Evolutionary conservation across 352 stramenopile genomes (phyloP).

Genomic region (Globisporangium echinulatum): DNA sequence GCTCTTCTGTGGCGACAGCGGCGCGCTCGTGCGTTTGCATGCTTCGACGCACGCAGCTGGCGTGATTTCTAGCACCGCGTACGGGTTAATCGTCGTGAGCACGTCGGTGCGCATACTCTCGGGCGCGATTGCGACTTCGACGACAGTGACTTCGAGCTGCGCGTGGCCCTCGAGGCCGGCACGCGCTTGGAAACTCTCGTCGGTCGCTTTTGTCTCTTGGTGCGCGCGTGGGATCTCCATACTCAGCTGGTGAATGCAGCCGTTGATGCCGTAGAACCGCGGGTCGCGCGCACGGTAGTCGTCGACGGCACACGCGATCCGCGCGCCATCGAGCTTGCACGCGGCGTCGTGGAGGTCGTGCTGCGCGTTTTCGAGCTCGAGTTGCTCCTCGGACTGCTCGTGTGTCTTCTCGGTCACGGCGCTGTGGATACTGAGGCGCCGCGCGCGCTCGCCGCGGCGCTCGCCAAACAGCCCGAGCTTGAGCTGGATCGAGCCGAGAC

Average conservation of each 20-base stretch:
- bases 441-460: slow-evolving; percentile 40
- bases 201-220: slow-evolving; percentile 38
- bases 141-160: slow-evolving; percentile 48
- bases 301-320: slow-evolving; percentile 52
- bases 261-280: slow-evolving; percentile 77
- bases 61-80: slow-evolving; percentile 57
- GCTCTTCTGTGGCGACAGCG: slow-evolving; percentile 40
- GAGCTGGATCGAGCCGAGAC: slow-evolving; percentile 49
- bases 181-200: slow-evolving; percentile 54
- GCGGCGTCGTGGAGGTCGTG: slow-evolving; percentile 51
- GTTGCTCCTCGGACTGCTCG: slow-evolving; percentile 51
- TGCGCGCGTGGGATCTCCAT: slow-evolving; percentile 51
- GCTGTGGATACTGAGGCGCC: slow-evolving; percentile 47
- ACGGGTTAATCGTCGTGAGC: slow-evolving; percentile 30
- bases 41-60: slow-evolving; percentile 48
- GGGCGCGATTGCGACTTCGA: slow-evolving; percentile 18
- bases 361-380: slow-evolving; percentile 65
- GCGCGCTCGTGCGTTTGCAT: slow-evolving; percentile 36
- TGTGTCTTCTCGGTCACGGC: slow-evolving; percentile 49
- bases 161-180: slow-evolving; percentile 50
- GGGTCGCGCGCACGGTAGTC: slow-evolving; percentile 58
- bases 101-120: slow-evolving; percentile 26
- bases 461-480: slow-evolving; percentile 51
- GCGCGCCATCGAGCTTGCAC: slow-evolving; percentile 62
- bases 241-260: slow-evolving; percentile 67